These are phyloP conservation scores for Cladosporium sphaerospermum DNA, from an alignment of 2,329 filamentous ascomycete genomes.

Conservation along the genomic window DNA sequence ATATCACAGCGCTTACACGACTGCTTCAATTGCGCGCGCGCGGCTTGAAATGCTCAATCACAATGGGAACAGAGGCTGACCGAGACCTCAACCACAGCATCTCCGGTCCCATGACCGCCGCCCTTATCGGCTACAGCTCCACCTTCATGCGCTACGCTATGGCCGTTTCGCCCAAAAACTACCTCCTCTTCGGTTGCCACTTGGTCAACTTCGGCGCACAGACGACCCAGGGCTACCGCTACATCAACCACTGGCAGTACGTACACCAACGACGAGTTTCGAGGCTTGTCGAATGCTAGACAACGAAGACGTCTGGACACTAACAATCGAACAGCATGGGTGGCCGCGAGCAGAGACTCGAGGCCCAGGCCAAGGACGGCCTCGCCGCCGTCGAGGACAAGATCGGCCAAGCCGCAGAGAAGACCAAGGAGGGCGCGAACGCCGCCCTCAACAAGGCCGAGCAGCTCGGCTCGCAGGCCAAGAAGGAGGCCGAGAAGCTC, in stretches of 20 bases:
- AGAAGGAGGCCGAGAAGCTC: slow-evolving; percentile 21
- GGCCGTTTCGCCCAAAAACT: slow-evolving; percentile 58
- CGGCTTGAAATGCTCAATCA: neutral
- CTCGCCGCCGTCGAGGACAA: slow-evolving; percentile 21
- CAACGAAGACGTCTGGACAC: neutral
- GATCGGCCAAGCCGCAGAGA: slow-evolving; percentile 25
- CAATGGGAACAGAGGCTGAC: slow-evolving; percentile 1
- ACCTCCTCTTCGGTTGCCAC: slow-evolving; percentile 63
- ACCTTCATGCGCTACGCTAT: slow-evolving; percentile 64
- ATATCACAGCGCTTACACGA: neutral
- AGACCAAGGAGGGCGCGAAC: slow-evolving; percentile 25
- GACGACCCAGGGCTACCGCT: slow-evolving; percentile 56
- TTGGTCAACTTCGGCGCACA: slow-evolving; percentile 59
- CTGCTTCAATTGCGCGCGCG: neutral
- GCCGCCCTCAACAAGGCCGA: slow-evolving; percentile 19
- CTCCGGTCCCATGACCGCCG: slow-evolving; percentile 58
- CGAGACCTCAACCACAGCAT: slow-evolving; percentile 41
- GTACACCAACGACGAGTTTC: slow-evolving; percentile 11
- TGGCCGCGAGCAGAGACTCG: slow-evolving; percentile 36
- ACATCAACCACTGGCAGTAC: slow-evolving; percentile 53
- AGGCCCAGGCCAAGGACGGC: slow-evolving; percentile 35
- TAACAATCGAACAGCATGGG: slow-evolving; percentile 28
- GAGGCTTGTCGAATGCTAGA: neutral
- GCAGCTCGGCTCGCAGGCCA: slow-evolving; percentile 19
- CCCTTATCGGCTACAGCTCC: slow-evolving; percentile 54